Percentiles rank a stretch among this genome's conserved stretches.
Conservation (phyloP, 192 early-diverging fungal species). For the Entomortierella beljakovae region DNA sequence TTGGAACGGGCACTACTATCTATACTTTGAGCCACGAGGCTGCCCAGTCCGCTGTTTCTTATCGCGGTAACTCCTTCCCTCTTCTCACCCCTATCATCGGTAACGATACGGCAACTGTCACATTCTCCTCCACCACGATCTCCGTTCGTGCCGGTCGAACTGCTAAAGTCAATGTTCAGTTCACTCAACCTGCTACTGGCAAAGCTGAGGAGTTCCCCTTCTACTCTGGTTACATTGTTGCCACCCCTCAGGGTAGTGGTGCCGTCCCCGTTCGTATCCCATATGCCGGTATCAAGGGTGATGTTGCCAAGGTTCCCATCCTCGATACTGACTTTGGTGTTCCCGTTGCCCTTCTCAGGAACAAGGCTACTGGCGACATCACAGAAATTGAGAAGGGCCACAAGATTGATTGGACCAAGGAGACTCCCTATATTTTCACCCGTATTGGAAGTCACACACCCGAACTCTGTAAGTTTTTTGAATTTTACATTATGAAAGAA, state of each 20-base stretch:
- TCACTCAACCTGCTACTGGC: constrained; percentile 49
- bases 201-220: constrained; percentile 47
- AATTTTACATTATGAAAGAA: no score
- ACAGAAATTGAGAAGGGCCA: constrained; percentile 1
- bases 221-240: constrained; percentile 62
- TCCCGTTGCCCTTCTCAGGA: constrained; percentile 4
- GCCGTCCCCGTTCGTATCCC: constrained; percentile 38
- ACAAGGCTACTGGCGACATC: constrained; percentile 12
- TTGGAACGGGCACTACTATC: constrained; percentile 24
- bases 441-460: constrained; percentile 41
- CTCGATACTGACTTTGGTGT: constrained; percentile 25
- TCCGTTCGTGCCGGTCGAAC: constrained; percentile 37
- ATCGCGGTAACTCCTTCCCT: constrained; percentile 40
- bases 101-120: constrained; percentile 51
- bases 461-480: constrained; percentile 16
- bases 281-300: constrained; percentile 53
- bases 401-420: constrained; percentile 16
- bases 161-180: constrained; percentile 48
- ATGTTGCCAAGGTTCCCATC: constrained; percentile 41
- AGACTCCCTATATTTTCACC: constrained; percentile 8
- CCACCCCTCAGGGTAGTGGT: constrained; percentile 33
- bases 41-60: constrained; percentile 52
- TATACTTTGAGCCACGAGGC: constrained; percentile 52
- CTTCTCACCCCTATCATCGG: constrained; percentile 42
- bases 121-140: constrained; percentile 32